Evolutionary conservation across 2,329 filamentous ascomycete species (phyloP), one percentile per base, ranked within the genome.

Genomic region (Didymella sp.): DNA sequence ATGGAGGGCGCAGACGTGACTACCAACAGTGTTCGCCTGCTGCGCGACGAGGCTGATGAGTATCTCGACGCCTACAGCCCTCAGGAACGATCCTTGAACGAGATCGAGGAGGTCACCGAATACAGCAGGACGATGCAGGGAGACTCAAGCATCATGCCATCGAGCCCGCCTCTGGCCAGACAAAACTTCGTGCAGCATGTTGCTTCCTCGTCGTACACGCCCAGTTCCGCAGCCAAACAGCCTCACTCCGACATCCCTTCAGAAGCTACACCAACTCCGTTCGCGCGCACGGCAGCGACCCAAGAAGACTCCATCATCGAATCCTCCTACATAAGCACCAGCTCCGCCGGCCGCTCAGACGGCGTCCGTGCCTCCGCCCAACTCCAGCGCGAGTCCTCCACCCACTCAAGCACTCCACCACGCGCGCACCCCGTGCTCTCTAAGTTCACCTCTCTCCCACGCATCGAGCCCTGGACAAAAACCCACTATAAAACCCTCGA

Each of bases 401-500:
- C 51, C 61, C 56, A 46, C 57, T 24, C 51, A 11, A 59, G 58
- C 28, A 53, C 33, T 6, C 30, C 60, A 9, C 6, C 37, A 33
- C 56, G 62, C n/a, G 59, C 56, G 2, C 73, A 75, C 33, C 74
- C 74, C 0, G 60, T 70, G 6, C 61, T 68, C 8, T 41, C 60
- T 13, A 64, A 68, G 38, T 64, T 71, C 46, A 46, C 61, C 5
- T 61, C 64, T 7, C 64, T 78, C 0, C 76, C 76, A 7, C 70
- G 68, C 25, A 37, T 73, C 17, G 69, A 76, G 40, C 76, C 76
- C 4, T 78, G 75, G 73, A 77, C 76, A 30, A 73, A 73, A 35
- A 76, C 75, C 0, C 76, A 78, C 58, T 78, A 76, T 64, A 73
- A 73, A 24, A 66, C 67, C 4, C 70, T 78, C 31, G 74, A 78